These are phyloP conservation scores for Comarum palustre DNA, from an alignment of 306 rosid genomes.

Conservation along the genomic window DNA sequence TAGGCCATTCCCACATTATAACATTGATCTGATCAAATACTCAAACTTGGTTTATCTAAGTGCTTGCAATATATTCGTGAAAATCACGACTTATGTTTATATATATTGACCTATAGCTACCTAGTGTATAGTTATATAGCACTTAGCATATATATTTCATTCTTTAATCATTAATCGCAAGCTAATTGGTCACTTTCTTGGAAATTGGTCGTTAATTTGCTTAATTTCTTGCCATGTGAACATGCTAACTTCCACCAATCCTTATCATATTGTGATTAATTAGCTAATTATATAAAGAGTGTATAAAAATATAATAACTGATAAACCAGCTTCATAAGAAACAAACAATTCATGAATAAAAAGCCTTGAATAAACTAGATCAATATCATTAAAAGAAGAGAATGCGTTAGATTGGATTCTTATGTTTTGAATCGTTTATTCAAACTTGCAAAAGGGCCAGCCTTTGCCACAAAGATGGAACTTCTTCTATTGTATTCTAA, in stretches of 20 bases:
- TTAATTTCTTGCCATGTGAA: not conserved
- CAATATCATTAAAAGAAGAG: too few species aligned
- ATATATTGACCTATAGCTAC: not conserved
- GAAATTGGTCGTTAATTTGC: not conserved
- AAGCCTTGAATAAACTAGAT: not conserved
- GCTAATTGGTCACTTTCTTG: not conserved
- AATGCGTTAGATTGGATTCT: conserved; percentile 10
- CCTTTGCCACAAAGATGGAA: not conserved
- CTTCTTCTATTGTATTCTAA: not conserved
- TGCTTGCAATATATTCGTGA: not conserved
- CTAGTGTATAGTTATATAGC: not conserved
- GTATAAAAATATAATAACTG: not conserved
- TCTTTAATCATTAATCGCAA: not conserved
- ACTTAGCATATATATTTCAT: not conserved
- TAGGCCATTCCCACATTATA: not conserved
- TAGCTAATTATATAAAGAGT: not conserved
- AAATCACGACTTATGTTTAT: not conserved
- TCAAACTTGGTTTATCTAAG: not conserved
- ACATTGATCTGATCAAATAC: not conserved
- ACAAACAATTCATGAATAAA: not conserved
- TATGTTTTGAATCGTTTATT: not conserved
- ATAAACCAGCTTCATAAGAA: not conserved
- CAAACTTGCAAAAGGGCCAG: not conserved
- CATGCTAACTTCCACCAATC: not conserved
- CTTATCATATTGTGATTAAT: not conserved